These are phyloP conservation scores for Oryza brachyantha DNA, from an alignment of 176 grass and related monocot species.

Conservation along the genomic window DNA sequence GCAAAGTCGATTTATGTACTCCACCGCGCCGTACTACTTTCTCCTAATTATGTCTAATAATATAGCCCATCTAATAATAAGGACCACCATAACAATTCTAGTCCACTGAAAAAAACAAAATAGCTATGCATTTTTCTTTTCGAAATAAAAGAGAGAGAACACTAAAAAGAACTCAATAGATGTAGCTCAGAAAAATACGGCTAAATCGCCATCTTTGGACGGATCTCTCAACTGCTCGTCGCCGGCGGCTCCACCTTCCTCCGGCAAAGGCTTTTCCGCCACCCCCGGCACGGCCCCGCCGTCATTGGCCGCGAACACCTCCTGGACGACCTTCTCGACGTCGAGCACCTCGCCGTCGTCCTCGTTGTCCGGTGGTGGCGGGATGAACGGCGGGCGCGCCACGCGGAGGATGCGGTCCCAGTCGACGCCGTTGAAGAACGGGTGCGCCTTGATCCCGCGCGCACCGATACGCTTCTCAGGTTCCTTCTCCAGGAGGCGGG, in stretches of 20 bases:
- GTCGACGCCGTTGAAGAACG: conserved; percentile 73
- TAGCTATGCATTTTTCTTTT: not conserved
- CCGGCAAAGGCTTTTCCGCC: conserved; percentile 4
- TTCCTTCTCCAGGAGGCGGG: conserved; percentile 83
- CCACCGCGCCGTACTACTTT: not conserved
- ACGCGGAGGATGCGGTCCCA: conserved; percentile 74
- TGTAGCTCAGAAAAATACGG: conserved; percentile 53
- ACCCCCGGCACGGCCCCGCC: not conserved
- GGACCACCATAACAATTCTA: not conserved
- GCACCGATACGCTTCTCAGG: conserved; percentile 63
- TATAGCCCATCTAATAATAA: not conserved
- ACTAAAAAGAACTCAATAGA: not conserved
- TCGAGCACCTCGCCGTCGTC: conserved; percentile 46
- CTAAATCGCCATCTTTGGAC: conserved; percentile 52
- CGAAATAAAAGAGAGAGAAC: not conserved
- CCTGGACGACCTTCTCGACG: conserved; percentile 82
- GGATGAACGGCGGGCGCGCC: conserved; percentile 83
- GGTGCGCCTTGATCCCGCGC: conserved; percentile 68
- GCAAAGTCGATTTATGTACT: conserved; percentile 34
- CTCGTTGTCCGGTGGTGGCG: conserved; percentile 21
- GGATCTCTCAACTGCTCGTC: conserved; percentile 35
- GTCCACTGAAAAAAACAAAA: not conserved
- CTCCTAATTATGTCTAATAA: not conserved
- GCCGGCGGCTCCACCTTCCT: not conserved
- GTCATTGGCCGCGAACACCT: conserved; percentile 52